Conservation (phyloP, 768 basidiomycete species). For the Naematelia aurantialba region DNA sequence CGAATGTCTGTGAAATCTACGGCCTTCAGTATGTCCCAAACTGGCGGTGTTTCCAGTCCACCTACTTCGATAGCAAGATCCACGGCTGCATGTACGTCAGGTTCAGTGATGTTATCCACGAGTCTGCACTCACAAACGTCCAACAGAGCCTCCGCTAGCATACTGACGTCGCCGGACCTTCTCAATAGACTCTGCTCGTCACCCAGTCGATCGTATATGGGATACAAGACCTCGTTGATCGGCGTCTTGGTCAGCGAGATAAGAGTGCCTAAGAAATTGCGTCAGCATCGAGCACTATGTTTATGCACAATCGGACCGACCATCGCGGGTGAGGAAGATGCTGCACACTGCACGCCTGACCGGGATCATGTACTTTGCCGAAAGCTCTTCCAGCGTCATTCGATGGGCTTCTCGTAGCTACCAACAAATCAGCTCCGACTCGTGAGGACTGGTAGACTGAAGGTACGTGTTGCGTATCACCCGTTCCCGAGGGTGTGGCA, state of each 20-base stretch:
- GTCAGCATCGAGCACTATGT: too few relatives aligned
- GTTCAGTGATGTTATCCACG: constrained; percentile 1
- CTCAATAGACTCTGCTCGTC: constrained; percentile 44
- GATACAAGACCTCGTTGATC: constrained; percentile 36
- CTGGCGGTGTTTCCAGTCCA: not conserved
- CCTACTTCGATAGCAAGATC: constrained; percentile 45
- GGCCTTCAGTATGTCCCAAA: not conserved
- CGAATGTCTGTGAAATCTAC: constrained; percentile 48
- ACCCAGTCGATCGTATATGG: constrained; percentile 45
- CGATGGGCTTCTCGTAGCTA: constrained; percentile 40
- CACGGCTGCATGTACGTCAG: constrained; percentile 30
- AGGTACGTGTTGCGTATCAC: constrained; percentile 13
- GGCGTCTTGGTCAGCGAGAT: constrained; percentile 38
- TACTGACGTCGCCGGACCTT: constrained; percentile 46
- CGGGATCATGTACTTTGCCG: constrained; percentile 50
- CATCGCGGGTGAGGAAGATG: constrained; percentile 47
- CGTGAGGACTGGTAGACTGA: not conserved
- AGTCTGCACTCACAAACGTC: constrained; percentile 46
- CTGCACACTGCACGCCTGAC: constrained; percentile 43
- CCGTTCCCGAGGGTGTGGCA: constrained; percentile 15
- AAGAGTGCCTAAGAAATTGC: constrained; percentile 33
- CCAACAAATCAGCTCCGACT: constrained; percentile 23
- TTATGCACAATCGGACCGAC: too few relatives aligned
- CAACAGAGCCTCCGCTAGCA: constrained; percentile 47
- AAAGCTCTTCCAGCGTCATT: constrained; percentile 44